Base-by-base conservation (phyloP, 2,329 filamentous ascomycete species). In the Aureobasidium sp. region DNA sequence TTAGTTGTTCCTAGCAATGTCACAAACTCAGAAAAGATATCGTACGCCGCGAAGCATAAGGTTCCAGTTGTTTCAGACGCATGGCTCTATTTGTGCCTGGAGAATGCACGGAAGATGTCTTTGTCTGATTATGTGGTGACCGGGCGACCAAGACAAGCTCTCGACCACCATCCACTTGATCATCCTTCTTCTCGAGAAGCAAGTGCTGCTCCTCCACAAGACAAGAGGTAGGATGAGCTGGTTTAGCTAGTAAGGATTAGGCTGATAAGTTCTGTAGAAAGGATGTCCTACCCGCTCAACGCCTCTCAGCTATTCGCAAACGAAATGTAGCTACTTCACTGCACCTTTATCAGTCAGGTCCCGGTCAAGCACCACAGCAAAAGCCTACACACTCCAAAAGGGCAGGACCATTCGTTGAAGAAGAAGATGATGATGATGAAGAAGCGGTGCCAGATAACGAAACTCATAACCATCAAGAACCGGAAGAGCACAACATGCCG, bases 1-100 rank as follows among this genome's bases (percentile, higher is more conserved):
- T 78, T 99, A 3, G 75, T 99, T n/a, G 84, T 85, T 62, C 80
- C 78, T 74, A 44, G 66, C 5, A 77, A 78, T 1, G 69, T 73
- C 30, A 72, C 70, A 48, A 91, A 75, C 76, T 83, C 71, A 62
- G 88, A 94, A 66, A 99, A 99, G 74, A 77, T 94, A 21, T 84
- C 87, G 48, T 86, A 90, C 69, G 91, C 91, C 0, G 72, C 85
- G 9, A 81, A 86, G 67, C 90, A 89, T 80, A 81, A 82, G 5
- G 87, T 97, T 11, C 90, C 91, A 2, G 85, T 93, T n/a, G 89
- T 97, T 11, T 83, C 83, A 8, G 83, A 85, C 21, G 83, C 87
- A 27, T 99, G 94, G 94, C 78, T 99, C 3, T 94, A 53, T n/a
- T 41, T 30, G 6, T 47, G 45, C 42, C 30, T 53, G 16, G 11